Evolutionary conservation across 768 basidiomycete genomes (phyloP), one percentile per base, ranked within the genome.

Genomic region (Favolaschia claudopus): DNA sequence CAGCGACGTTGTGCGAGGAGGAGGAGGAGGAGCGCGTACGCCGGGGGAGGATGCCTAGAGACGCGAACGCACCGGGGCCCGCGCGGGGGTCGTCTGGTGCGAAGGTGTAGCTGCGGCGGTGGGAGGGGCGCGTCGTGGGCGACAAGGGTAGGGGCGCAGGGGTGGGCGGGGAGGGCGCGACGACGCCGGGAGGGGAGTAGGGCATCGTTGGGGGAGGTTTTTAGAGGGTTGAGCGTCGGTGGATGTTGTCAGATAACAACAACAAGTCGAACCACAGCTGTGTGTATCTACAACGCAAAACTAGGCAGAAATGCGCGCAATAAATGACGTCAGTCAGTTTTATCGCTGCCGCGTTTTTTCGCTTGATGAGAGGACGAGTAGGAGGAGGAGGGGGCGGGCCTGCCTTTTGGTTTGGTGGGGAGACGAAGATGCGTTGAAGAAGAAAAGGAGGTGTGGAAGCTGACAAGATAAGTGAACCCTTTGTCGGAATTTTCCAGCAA

Each of bases 41-140:
- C 27, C 75, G 76, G 43, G 85, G 86, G 32, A 86, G 79, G 17
- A 65, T 45, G 25, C 78, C 77, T 40, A 87, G 74, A 12, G 81
- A 71, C 17, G 75, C 74, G 54, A 86, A 85, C 20, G 85, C 78
- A 58, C 84, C 85, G 20, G 75, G 69, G 36, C 79, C 47, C 0
- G 48, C 78, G 47, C 67, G 69, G 53, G 79, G 75, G 37, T 78
- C 73, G 62, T 62, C 59, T 17, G 33, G 34, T 13, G 47, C 33
- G 29, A 60, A 66, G 7, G 76, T 72, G 66, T 74, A 77, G 15
- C 74, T 74, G 43, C 76, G 72, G 34, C 76, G 73, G 59, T 78
- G 77, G 52, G 75, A 72, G 27, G 73, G 68, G 10, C 75, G 69
- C 20, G 37, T 34, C 29, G 9, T 31, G 39, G 63, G 55, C 8